These are phyloP conservation scores for Solanum paucissectum DNA, from an alignment of 257 asterid genomes.

Conservation along the genomic window DNA sequence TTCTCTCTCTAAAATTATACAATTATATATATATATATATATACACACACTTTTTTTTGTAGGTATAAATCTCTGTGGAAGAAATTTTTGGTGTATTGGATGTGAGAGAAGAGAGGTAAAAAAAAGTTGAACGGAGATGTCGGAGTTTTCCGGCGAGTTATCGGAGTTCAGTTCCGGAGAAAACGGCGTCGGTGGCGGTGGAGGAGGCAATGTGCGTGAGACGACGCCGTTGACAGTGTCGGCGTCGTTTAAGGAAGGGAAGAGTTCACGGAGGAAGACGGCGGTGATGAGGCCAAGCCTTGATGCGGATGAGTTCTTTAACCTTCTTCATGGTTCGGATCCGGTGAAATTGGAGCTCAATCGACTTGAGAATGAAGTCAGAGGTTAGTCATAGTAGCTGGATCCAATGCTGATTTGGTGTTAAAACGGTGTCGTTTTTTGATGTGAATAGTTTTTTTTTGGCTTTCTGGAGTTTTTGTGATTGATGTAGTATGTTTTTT, in stretches of 20 bases:
- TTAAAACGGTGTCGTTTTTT: not conserved
- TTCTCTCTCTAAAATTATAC: not conserved
- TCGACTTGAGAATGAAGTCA: conserved; percentile 96
- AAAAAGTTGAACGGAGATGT: conserved; percentile 57
- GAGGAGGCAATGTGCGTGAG: conserved; percentile 43
- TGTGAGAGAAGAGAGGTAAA: conserved; percentile 8
- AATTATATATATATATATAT: not conserved
- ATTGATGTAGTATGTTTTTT: not conserved
- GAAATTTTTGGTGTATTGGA: not conserved
- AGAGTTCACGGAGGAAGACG: conserved; percentile 55
- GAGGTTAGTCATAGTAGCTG: conserved; percentile 68
- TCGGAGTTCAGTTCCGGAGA: conserved; percentile 42
- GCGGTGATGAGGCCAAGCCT: conserved; percentile 75
- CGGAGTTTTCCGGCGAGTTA: conserved; percentile 65
- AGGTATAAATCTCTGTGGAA: not conserved
- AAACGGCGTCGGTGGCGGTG: conserved; percentile 16
- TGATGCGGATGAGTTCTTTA: conserved; percentile 92
- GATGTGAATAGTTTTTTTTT: not conserved
- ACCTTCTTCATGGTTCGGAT: conserved; percentile 98
- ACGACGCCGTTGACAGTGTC: conserved; percentile 51
- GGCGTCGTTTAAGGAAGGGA: conserved; percentile 74
- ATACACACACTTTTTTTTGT: not conserved
- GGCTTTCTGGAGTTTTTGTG: not conserved
- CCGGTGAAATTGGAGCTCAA: conserved; percentile 99
- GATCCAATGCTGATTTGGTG: conserved; percentile 57